Base-by-base conservation (phyloP, 352 stramenopile species). In the Globisporangium solare region DNA sequence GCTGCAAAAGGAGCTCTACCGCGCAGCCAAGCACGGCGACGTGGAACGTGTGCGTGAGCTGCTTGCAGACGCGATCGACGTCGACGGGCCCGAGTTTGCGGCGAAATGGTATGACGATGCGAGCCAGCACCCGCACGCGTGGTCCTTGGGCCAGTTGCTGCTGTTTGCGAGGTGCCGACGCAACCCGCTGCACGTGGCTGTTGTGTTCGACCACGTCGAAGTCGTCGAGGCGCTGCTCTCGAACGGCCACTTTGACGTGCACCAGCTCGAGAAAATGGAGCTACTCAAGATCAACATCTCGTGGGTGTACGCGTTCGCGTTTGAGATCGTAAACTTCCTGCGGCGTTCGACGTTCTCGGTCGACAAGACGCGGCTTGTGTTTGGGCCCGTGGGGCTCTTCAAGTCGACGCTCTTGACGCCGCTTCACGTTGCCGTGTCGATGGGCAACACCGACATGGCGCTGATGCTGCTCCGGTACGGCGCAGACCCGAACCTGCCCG, bases 241-340 rank as follows among this genome's bases (percentile, higher is more conserved):
- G 20, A 70, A 77, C 40, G 70, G 63, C 1, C 60, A 71, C 47
- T 94, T 94, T 56, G 82, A 94, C 47, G 72, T 89, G 15, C 70
- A 89, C 22, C 64, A 82, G 35, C 48, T 79, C 6, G 83, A 94
- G 35, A 92, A 92, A 59, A 79, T 94, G 47, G 79, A 91, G 53
- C 56, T 88, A 20, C 54, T 89, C 48, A 79, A 82, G 18, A 49
- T 94, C 35, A 79, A 79, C 52, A 56, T 90, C 41, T 70, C 72
- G 52, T 88, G 77, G 74, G 45, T 90, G n/a, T 93, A 91, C 51
- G 58, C 66, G 0, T 74, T 82, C 18, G 61, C 87, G 41, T 89
- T 91, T 46, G 70, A 83, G 27, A 48, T 86, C 14, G 58, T 91
- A 47, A 74, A 76, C 15, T 76, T 87, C 47, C 48, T 89, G 20